Base-by-base conservation (phyloP, 495 filamentous ascomycete genomes). In the Cercophora samala region DNA sequence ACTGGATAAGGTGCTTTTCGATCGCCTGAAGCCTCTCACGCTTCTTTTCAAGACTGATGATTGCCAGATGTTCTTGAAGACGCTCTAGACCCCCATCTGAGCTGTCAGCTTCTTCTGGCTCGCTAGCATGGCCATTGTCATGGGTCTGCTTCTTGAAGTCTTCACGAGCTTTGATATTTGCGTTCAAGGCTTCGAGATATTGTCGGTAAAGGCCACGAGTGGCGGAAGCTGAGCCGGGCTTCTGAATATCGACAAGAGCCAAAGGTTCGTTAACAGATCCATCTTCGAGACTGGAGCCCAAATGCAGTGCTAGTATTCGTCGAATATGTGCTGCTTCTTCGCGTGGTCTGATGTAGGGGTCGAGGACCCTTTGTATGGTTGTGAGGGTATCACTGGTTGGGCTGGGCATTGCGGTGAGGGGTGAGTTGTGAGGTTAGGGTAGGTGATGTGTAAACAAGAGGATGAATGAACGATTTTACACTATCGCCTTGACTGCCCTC, bases 111-210 rank as follows among this genome's bases (percentile, higher is more conserved):
- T 11, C 54, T 46, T 72, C 69, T 11, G 56, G 62, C 24, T 73
- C 64, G 11, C 64, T 68, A 22, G 29, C 18, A 13, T 26, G 46
- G 17, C 21, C 55, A 22, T 24, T 29, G 73, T 68, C 63, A 70
- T 69, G 64, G 77, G 74, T 58, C 22, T 61, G 68, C 74, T 74
- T 51, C 19, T 77, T 69, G 60, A 84, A 82, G 52, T 84, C 83
- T 18, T 80, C 78, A 51, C 80, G 78, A 17, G 86, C 85, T 53
- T 80, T 79, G 46, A 87, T 73, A 68, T 88, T 88, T 52, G 82
- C 85, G 64, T 79, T 78, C n/a, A 89, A 73, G 3, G 86, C 86
- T 53, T 87, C 77, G 55, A 89, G 72, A 63, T 88, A 90, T 65
- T 86, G 79, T 65, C 74, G 73, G 23, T 80, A 78, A 1, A 73